Base-by-base conservation (phyloP, 306 rosid species). In the Pachyrhizus erosus region DNA sequence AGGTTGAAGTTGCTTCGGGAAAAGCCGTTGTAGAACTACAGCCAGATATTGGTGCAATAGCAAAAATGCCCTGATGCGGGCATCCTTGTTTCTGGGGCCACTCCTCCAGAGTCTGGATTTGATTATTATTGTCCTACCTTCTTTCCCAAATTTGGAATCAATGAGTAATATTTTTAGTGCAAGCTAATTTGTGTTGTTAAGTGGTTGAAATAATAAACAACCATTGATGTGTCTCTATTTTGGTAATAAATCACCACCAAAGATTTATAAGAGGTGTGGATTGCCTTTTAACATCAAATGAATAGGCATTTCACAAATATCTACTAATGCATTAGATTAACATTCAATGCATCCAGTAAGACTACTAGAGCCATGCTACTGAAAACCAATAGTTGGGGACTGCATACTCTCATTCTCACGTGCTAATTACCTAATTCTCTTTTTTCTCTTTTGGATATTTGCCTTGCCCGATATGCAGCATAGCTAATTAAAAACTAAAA, bases 21-120 rank as follows among this genome's bases (percentile, higher is more conserved):
- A 68, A 68, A 39, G 29, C 1, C 1, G 73, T 68, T 39, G 73
- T 18, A 4, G 51, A 68, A 18, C 49, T 68, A 39, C 31, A 18
- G 73, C 73, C 73, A 68, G 31, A 68, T 18, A 37, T 68, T 68
- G 73, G 12, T 11, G 73, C 73, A 68, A 68, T 68, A 18, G 73
- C 29, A 37, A 68, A 68, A 68, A 68, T 68, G 73, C n/a, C 73
- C 73, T 39, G 73, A 31, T 0, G 51, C 5, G 17, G 73, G 73
- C 4, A 39, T 68, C 49, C 4, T 37, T 14, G 31, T 68, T 39
- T 18, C 73, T 9, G 73, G 73, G n/a, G 11, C 9, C 39, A 52
- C 73, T 39, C 49, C 49, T 68, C 73, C 73, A 5, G 52, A 18
- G 9, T 68, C 73, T 68, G 73, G 73, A 39, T 68, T 68, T 68